Evolutionary conservation across 371 early-diverging fungal genomes (phyloP).

Genomic region (Syncephalastrum sp.): DNA sequence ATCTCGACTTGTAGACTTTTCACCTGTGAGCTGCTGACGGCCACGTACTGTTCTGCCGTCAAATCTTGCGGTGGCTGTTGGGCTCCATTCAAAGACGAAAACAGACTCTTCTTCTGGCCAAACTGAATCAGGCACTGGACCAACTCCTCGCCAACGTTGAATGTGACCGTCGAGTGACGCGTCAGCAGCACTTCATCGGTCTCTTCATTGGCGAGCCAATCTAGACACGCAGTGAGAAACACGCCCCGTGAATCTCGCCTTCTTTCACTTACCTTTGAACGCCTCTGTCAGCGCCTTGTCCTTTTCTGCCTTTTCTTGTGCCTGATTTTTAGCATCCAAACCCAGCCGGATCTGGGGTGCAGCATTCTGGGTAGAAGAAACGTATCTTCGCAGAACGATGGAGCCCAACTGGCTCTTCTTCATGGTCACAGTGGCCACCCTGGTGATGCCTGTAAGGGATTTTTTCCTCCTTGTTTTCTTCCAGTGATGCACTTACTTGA

Average conservation of each 20-base stretch:
- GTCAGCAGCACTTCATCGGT: too few relatives aligned
- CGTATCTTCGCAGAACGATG: constrained; percentile 28
- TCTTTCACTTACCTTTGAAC: constrained; percentile 18
- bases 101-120: constrained; percentile 35
- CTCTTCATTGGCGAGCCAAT: too few relatives aligned
- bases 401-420: constrained; percentile 30
- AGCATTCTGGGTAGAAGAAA: constrained; percentile 11
- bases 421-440: constrained; percentile 36
- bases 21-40: constrained; percentile 28
- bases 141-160: constrained; percentile 10
- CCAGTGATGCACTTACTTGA: constrained; percentile 29
- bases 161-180: background rate
- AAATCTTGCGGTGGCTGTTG: constrained; percentile 13
- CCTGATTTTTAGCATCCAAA: constrained; percentile 31
- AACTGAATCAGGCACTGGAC: constrained; percentile 27
- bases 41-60: constrained; percentile 34
- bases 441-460: constrained; percentile 10
- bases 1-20: constrained; percentile 41
- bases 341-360: constrained; percentile 36
- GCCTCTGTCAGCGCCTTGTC: constrained; percentile 22
- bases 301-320: constrained; percentile 28
- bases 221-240: too few relatives aligned
- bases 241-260: too few relatives aligned
- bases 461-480: background rate
- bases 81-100: constrained; percentile 21